Conservation (phyloP, 2,329 filamentous ascomycete genomes). For the Scorias spongiosa region DNA sequence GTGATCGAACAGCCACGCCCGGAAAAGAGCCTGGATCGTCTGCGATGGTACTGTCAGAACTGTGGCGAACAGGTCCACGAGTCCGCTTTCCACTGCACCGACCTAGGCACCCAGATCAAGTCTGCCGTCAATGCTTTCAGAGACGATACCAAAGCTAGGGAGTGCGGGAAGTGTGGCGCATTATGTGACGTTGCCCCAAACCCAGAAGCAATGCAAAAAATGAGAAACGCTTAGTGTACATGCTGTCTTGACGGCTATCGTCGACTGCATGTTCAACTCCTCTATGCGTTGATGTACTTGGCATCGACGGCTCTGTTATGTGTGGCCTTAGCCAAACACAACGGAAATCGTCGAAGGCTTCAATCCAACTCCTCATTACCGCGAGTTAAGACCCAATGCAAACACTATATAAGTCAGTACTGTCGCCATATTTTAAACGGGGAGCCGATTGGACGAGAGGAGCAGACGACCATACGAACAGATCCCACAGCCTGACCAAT, state of each 20-base stretch:
- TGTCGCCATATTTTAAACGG: too few species aligned
- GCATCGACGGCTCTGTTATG: too few species aligned
- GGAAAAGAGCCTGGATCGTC: constrained; percentile 51
- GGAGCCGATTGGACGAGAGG: too few species aligned
- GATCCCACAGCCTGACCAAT: too few species aligned
- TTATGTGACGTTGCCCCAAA: constrained; percentile 57
- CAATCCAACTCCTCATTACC: too few species aligned
- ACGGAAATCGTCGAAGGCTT: too few species aligned
- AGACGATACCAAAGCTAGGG: constrained; percentile 52
- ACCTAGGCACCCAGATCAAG: constrained; percentile 91
- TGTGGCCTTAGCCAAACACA: too few species aligned
- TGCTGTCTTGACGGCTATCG: neutral
- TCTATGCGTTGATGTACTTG: too few species aligned
- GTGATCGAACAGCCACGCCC: constrained; percentile 79
- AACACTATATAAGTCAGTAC: too few species aligned
- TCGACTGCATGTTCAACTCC: too few species aligned
- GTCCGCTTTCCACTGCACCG: constrained; percentile 71
- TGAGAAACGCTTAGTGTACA: constrained; percentile 10
- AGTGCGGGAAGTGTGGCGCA: constrained; percentile 60
- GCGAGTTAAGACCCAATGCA: too few species aligned
- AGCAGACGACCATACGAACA: too few species aligned
- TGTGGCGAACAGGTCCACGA: constrained; percentile 69
- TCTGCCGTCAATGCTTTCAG: constrained; percentile 72
- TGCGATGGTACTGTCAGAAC: constrained; percentile 77
- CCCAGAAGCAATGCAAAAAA: constrained; percentile 20